These are phyloP conservation scores for Chalciporus pseudorubinellus DNA, from an alignment of 768 basidiomycete genomes.

Conservation along the genomic window DNA sequence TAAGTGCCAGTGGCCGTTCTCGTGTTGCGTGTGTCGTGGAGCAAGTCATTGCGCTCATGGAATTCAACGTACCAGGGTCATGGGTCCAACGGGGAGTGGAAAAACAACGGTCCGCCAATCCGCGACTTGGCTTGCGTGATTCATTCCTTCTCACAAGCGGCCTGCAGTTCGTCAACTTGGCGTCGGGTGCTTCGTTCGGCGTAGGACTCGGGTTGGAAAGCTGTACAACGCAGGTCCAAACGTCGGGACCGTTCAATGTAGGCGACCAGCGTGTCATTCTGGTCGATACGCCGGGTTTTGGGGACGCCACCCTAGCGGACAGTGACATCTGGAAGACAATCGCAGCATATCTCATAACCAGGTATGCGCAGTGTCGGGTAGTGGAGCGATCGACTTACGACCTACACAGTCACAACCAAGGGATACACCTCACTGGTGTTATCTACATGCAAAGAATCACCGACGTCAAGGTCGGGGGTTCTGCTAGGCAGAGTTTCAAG, in stretches of 20 bases:
- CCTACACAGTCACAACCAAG: conserved; percentile 20
- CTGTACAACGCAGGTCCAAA: conserved; percentile 32
- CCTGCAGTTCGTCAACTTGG: conserved; percentile 36
- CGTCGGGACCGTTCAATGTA: conserved; percentile 22
- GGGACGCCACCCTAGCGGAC: conserved; percentile 49
- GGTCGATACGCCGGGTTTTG: conserved; percentile 65
- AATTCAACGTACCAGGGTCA: conserved; percentile 19
- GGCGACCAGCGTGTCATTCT: conserved; percentile 40
- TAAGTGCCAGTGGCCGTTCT: conserved; percentile 14
- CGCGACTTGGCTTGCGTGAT: neutral
- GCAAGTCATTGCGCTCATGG: neutral
- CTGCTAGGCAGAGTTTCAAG: conserved; percentile 44
- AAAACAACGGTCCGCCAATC: conserved; percentile 28
- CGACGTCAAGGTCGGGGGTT: conserved; percentile 47
- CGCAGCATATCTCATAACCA: conserved; percentile 36
- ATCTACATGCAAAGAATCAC: conserved; percentile 54
- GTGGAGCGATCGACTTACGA: neutral
- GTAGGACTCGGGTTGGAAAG: conserved; percentile 36
- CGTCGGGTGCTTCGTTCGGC: conserved; percentile 26
- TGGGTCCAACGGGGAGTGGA: conserved; percentile 32
- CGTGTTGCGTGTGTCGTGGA: too few species aligned
- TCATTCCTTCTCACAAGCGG: neutral
- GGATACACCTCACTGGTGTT: conserved; percentile 40
- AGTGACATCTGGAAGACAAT: conserved; percentile 50
- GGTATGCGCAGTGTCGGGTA: conserved; percentile 11